Evolutionary conservation across 2,329 filamentous ascomycete genomes (phyloP), one percentile per base, ranked within the genome.

Genomic region (Cladosporium oxysporum): DNA sequence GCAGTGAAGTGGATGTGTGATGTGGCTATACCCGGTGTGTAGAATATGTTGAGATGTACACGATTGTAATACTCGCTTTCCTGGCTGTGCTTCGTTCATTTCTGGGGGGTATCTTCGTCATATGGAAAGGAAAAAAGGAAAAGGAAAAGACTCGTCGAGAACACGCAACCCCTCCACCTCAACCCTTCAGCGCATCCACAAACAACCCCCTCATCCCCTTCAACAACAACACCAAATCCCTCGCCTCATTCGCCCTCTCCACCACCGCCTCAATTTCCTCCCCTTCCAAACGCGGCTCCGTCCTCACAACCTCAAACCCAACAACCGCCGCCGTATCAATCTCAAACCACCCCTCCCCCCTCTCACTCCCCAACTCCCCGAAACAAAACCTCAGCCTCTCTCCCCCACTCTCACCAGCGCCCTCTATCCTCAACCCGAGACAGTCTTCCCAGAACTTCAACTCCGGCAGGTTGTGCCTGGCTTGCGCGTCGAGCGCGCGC

Each of bases 371-470:
- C 55, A 98, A 83, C 77, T 96, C 91, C 31, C 88, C 91, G 76
- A 92, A 99, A 2, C 95, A 86, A 77, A 99, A 97, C 78, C 94
- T 94, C 71, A 99, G 83, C 29, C 91, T 93, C 69, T 91, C 89
- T n/a, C n/a, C n/a, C n/a, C n/a, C n/a, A n/a, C n/a, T n/a, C 18
- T 72, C 69, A 5, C 75, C 75, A 0, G 91, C 91, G 1, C 94
- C 94, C 76, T 98, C 94, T 74, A 99, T 96, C 67, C 90, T 84
- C 76, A 98, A 79, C 66, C 94, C 93, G 67, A 99, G 82, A 76
- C 94, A 95, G 64, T 90, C 90, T 77, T 96, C 91, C 95, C 95
- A 99, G 76, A 98, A 98, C 71, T 93, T 91, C 55, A 99, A 84
- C 81, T 99, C 95, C 0, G 95, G 95, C 52, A 91, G 87, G 79